phyloP scores from a whole-genome alignment of 2,329 filamentous ascomycete species.

The Penicillium sclerotigenum region DNA sequence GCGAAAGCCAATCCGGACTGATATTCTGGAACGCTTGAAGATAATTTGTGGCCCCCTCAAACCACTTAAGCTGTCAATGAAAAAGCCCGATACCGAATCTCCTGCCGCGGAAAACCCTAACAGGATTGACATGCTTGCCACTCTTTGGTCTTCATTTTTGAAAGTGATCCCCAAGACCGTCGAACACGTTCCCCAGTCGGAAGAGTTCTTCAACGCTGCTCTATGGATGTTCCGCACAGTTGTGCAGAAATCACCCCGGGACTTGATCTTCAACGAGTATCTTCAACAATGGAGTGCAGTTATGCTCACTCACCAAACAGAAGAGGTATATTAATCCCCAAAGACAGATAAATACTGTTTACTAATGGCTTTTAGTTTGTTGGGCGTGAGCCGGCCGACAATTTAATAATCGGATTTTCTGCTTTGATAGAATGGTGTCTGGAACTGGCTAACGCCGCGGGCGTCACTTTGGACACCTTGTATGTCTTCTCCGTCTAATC shows the following conservation, averaged over 20 bases:
- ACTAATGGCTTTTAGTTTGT: conserved; percentile 40
- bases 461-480: conserved; percentile 35
- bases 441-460: conserved; percentile 36
- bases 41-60: conserved; percentile 36
- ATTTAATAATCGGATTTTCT: conserved; percentile 44
- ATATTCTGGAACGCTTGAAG: conserved; percentile 40
- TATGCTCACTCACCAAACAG: conserved; percentile 43
- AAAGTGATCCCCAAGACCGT: conserved; percentile 41
- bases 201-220: conserved; percentile 48
- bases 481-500: conserved; percentile 16
- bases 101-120: conserved; percentile 26
- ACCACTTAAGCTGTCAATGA: conserved; percentile 28
- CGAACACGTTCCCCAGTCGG: conserved; percentile 37
- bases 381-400: conserved; percentile 45
- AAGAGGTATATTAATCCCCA: conserved; percentile 35
- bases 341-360: neutral
- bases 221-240: conserved; percentile 44
- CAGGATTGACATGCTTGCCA: conserved; percentile 42
- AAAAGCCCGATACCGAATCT: conserved; percentile 15
- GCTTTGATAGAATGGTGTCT: conserved; percentile 44
- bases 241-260: conserved; percentile 37
- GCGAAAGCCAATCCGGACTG: conserved; percentile 38
- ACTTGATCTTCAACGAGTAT: conserved; percentile 41
- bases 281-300: conserved; percentile 43
- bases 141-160: conserved; percentile 46